Evolutionary conservation across 225 moss, liverwort and hornwort genomes (phyloP).

Genomic region (Thuidium tamariscinum): DNA sequence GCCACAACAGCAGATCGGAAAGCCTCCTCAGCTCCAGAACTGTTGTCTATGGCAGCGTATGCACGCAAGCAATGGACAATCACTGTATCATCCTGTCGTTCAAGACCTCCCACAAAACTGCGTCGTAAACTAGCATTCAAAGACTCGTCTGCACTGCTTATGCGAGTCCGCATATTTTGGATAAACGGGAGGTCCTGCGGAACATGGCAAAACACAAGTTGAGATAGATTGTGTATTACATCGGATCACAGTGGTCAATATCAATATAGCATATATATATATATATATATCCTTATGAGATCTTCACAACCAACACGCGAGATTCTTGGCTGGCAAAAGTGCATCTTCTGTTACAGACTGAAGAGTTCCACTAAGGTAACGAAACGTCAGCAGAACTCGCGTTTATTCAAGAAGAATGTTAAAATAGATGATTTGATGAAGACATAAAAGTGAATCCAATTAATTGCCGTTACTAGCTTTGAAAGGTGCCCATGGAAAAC

Average conservation of each 20-base stretch:
- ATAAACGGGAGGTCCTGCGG: constrained; percentile 73
- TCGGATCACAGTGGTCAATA: neutral
- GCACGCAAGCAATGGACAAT: constrained; percentile 84
- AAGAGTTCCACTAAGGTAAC: neutral
- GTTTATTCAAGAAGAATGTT: neutral
- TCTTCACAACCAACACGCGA: neutral
- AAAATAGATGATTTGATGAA: neutral
- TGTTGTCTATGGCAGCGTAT: constrained; percentile 83
- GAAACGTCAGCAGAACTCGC: neutral
- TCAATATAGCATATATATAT: neutral
- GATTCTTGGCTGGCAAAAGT: neutral
- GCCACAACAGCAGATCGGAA: constrained; percentile 78
- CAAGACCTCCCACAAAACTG: constrained; percentile 77
- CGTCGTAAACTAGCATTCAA: constrained; percentile 64
- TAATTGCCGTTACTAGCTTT: neutral
- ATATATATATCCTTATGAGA: too few relatives aligned
- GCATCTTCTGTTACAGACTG: neutral
- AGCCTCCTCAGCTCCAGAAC: constrained; percentile 72
- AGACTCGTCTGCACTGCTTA: constrained; percentile 52
- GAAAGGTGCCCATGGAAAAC: neutral
- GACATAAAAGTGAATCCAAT: neutral
- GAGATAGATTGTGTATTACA: neutral
- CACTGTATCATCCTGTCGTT: constrained; percentile 64
- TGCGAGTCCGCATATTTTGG: constrained; percentile 73
- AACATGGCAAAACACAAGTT: neutral